These are phyloP conservation scores for Solanum clarkiae DNA, from an alignment of 257 asterid genomes.

Conservation along the genomic window DNA sequence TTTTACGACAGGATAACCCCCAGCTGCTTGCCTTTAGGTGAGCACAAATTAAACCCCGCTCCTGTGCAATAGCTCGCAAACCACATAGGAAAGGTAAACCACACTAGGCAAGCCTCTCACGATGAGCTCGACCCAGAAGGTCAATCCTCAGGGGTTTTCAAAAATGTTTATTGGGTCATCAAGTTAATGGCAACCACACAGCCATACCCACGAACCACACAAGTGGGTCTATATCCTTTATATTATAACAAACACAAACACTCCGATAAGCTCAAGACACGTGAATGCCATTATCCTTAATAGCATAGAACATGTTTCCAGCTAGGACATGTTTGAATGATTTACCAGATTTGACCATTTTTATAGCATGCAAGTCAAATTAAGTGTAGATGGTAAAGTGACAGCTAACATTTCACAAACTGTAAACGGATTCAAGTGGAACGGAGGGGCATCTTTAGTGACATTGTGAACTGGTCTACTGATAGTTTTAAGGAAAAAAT, in stretches of 20 bases:
- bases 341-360: background rate
- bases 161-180: background rate
- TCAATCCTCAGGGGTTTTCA: background rate
- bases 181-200: background rate
- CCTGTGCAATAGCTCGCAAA: background rate
- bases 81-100: background rate
- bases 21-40: background rate
- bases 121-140: background rate
- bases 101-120: background rate
- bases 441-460: background rate
- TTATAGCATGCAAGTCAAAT: background rate
- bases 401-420: background rate
- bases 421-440: background rate
- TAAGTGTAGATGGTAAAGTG: background rate
- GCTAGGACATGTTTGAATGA: background rate
- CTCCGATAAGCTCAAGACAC: background rate
- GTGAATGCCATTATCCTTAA: background rate
- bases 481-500: background rate
- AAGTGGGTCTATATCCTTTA: background rate
- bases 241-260: background rate
- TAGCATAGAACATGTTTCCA: background rate
- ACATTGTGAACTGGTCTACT: background rate
- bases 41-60: background rate
- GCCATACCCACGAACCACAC: background rate
- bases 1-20: background rate